A percentile compares a stretch with the other conserved stretches of the same genome.
These are phyloP conservation scores for Fusarium virguliforme DNA, from an alignment of 2,329 filamentous ascomycete genomes.

Conservation along the genomic window DNA sequence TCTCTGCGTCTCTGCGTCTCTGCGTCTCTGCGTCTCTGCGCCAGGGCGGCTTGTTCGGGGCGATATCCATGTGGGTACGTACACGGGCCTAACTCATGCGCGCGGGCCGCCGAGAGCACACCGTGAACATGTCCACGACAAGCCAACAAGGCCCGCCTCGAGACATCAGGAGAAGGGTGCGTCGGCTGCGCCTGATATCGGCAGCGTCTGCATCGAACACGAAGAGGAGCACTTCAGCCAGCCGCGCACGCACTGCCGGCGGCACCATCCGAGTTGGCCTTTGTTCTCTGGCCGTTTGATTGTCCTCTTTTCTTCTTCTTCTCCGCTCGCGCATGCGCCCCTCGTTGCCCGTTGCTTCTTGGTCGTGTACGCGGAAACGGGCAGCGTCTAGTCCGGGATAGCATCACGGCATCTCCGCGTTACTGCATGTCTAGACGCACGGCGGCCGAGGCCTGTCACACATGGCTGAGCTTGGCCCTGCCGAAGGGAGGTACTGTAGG, in stretches of 20 bases:
- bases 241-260: conserved; percentile 38
- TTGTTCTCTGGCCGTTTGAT: conserved; percentile 21
- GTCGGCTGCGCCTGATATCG: conserved; percentile 44
- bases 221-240: conserved; percentile 27
- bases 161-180: conserved; percentile 22
- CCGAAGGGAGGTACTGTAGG: conserved; percentile 25
- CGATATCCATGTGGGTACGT: conserved; percentile 39
- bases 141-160: conserved; percentile 39
- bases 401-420: conserved; percentile 41
- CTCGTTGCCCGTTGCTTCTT: background rate
- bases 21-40: conserved; percentile 12
- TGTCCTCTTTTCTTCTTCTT: conserved; percentile 27
- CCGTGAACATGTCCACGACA: conserved; percentile 33
- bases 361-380: conserved; percentile 35
- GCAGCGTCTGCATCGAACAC: conserved; percentile 34
- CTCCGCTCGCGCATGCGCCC: conserved; percentile 29
- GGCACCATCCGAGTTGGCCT: conserved; percentile 35
- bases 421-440: conserved; percentile 47
- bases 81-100: conserved; percentile 45
- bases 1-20: conserved; percentile 11
- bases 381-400: conserved; percentile 35
- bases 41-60: conserved; percentile 27
- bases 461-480: conserved; percentile 41
- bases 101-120: conserved; percentile 42
- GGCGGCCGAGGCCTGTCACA: conserved; percentile 40